Conservation (phyloP, 352 stramenopile genomes). For the Pythium utonaiense region DNA sequence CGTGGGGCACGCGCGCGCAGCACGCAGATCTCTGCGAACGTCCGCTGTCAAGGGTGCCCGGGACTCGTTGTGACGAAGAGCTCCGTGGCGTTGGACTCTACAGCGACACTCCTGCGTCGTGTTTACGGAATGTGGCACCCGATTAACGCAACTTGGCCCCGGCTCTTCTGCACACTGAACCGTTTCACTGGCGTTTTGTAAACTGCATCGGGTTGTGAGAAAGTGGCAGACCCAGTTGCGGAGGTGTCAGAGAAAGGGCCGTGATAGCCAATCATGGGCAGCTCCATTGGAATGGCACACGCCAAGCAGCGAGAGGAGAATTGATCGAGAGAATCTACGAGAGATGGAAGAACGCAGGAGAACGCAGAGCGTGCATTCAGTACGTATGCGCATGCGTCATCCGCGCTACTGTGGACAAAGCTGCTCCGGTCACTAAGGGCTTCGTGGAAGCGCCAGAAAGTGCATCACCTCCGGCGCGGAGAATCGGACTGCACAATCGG, state of each 20-base stretch:
- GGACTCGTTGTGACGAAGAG: neutral
- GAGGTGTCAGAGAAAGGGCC: neutral
- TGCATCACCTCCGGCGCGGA: too few relatives aligned
- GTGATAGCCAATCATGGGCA: neutral
- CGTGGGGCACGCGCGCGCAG: too few relatives aligned
- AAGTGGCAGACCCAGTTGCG: neutral
- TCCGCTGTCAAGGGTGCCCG: neutral
- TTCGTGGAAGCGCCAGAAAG: neutral
- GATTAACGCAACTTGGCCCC: slow-evolving; percentile 4
- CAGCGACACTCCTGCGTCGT: neutral
- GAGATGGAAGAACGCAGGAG: too few relatives aligned
- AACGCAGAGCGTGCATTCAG: neutral
- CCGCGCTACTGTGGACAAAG: neutral
- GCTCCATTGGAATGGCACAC: neutral
- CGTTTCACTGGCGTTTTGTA: neutral
- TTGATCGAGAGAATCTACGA: too few relatives aligned
- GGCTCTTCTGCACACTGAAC: neutral
- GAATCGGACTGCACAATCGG: too few relatives aligned
- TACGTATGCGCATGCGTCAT: neutral
- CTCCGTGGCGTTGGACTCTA: slow-evolving; percentile 4
- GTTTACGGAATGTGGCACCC: slow-evolving; percentile 1
- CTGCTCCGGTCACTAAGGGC: neutral
- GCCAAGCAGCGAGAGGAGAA: neutral
- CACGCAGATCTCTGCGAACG: neutral
- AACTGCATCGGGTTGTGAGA: slow-evolving; percentile 10